phyloP scores from a whole-genome alignment of 208 protist genomes.

The Borovskyia barvae region DNA sequence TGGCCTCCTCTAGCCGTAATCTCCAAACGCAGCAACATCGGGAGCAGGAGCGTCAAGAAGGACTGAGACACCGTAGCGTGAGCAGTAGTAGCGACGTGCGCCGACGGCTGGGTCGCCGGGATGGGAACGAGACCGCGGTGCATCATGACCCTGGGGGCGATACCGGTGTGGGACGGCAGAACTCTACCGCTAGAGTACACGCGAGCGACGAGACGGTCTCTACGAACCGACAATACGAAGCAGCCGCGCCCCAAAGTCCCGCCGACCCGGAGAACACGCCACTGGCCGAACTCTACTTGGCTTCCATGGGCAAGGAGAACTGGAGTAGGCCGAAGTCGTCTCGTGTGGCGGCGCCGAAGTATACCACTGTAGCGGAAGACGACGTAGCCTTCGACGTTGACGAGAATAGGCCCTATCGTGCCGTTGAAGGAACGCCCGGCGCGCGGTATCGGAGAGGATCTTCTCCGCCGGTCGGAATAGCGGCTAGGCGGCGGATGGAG shows the following conservation, averaged over 20 bases:
- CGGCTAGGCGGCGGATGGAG: conserved; percentile 46
- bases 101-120: conserved; percentile 2
- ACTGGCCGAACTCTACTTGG: conserved; percentile 23
- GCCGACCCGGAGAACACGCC: conserved; percentile 22
- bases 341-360: conserved; percentile 1
- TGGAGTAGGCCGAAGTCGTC: conserved; percentile 5
- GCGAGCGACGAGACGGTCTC: background rate
- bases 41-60: background rate
- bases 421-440: conserved; percentile 2
- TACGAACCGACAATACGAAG: conserved; percentile 7
- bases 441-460: background rate
- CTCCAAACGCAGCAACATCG: conserved; percentile 17
- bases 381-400: conserved; percentile 26
- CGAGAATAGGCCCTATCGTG: conserved; percentile 2
- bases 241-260: too few species aligned
- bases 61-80: background rate
- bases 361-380: conserved; percentile 16
- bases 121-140: conserved; percentile 15
- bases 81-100: conserved; percentile 20
- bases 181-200: too few species aligned
- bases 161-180: too few species aligned
- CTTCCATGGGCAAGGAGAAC: conserved; percentile 24
- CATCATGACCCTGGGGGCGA: conserved; percentile 3
- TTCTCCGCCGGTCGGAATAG: conserved; percentile 50
- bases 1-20: conserved; percentile 15